Evolutionary conservation across 352 stramenopile genomes (phyloP), one percentile per base, ranked within the genome.

Genomic region (Pythium monospermum): DNA sequence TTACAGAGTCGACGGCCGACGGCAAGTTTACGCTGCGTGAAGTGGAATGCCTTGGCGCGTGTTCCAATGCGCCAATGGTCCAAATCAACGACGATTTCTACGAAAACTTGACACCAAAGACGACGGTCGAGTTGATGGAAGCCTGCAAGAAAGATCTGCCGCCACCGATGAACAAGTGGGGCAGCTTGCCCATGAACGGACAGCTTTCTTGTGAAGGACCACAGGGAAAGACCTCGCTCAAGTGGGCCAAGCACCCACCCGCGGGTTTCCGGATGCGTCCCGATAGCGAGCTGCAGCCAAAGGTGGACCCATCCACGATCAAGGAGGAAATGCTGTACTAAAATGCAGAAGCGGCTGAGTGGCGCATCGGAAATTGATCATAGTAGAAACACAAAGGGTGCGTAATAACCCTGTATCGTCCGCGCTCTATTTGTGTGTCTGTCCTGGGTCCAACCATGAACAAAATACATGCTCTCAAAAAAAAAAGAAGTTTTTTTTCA

Each of bases 41-140:
- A 71, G 96, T 99, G 21, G 97, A 99, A 64, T 99, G 97, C 75
- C 85, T 99, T 30, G 97, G 97, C 44, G 94, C 96, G 6, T 99
- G 97, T 78, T 87, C 97, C 5, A 99, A 99, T 80, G 97, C 97
- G 8, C 97, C 97, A 45, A 99, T 99, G 97, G 83, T 99, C 41
- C 96, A 99, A 84, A 94, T 99, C 64, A 99, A 99, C 74, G 96
- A 99, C 76, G 96, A 99, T 77, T 99, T 98, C 53, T 91, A 94
- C 62, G 97, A 99, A 69, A 98, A 97, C 77, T 79, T 99, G 73
- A 99, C 95, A 27, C 91, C 94, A 6, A 81, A 98, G 70, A 98
- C 95, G n/a, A 98, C 88, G 26, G 83, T 97, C 46, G 84, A 98
- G 64, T 71, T 99, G 23, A 72, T 99, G 46, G 91, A 99, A 52